Conservation (phyloP, 768 basidiomycete species). For the Nidula microcarpa region DNA sequence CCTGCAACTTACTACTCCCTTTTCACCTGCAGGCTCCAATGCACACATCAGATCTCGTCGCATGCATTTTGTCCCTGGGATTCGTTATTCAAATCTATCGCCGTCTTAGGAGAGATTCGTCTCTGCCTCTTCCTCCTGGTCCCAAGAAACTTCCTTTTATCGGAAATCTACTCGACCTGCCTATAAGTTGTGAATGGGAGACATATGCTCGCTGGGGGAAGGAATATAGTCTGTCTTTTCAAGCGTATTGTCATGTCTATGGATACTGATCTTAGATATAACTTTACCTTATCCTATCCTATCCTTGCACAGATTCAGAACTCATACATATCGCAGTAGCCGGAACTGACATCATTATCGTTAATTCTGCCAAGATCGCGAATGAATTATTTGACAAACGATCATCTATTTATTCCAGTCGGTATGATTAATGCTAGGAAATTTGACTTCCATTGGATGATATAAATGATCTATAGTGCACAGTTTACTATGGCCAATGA, state of each 20-base stretch:
- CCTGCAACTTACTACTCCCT: too few species aligned
- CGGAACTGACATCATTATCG: constrained; percentile 15
- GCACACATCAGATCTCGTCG: background rate
- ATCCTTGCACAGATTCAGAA: constrained; percentile 13
- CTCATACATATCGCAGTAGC: constrained; percentile 17
- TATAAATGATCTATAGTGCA: background rate
- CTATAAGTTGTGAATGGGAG: constrained; percentile 28
- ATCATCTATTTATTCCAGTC: constrained; percentile 32
- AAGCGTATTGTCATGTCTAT: background rate
- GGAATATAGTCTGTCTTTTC: constrained; percentile 21
- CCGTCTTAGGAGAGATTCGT: background rate
- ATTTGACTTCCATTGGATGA: too few species aligned
- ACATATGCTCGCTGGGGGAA: constrained; percentile 36
- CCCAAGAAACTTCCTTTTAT: constrained; percentile 33
- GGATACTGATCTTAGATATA: background rate
- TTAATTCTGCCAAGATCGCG: constrained; percentile 30
- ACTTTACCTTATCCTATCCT: background rate
- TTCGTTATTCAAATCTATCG: too few species aligned
- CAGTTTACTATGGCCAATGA: constrained; percentile 6
- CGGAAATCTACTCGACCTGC: constrained; percentile 38
- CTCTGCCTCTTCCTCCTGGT: constrained; percentile 30
- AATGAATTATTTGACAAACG: constrained; percentile 36
- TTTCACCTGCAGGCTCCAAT: too few species aligned
- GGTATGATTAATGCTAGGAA: constrained; percentile 4
- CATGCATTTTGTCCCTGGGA: too few species aligned